Evolutionary conservation across 768 basidiomycete genomes (phyloP).

Genomic region (Leccinum disarticulatum): DNA sequence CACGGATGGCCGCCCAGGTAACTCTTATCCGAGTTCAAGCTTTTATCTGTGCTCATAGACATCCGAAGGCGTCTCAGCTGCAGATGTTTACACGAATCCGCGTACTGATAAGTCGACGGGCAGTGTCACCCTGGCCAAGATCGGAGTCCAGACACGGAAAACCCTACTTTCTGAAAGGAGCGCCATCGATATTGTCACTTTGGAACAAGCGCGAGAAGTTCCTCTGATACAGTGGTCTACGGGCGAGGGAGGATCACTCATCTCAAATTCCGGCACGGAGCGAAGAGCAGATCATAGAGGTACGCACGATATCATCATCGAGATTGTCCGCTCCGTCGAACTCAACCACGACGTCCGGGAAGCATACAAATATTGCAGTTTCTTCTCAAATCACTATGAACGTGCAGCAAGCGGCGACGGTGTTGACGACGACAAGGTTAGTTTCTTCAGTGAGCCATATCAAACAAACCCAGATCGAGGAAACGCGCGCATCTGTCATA

Average conservation of each 20-base stretch:
- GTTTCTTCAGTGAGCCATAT: not conserved
- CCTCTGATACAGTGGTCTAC: too few species aligned
- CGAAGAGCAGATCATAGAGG: not conserved
- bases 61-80: not conserved
- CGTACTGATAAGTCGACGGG: not conserved
- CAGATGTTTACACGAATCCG: not conserved
- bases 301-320: not conserved
- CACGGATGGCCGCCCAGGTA: constrained; percentile 1
- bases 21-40: not conserved
- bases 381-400: constrained; percentile 4
- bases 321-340: not conserved
- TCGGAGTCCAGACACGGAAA: not conserved
- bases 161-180: not conserved
- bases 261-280: not conserved
- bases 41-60: not conserved
- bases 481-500: too few species aligned
- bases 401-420: not conserved
- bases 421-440: not conserved
- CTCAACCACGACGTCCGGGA: not conserved
- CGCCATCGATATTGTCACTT: not conserved
- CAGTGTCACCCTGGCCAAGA: not conserved
- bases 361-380: not conserved
- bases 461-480: not conserved
- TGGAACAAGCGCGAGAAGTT: not conserved
- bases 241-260: not conserved